Evolutionary conservation across 163 green algal species (phyloP).

Genomic region (Chlamydomonas reinhardtii): DNA sequence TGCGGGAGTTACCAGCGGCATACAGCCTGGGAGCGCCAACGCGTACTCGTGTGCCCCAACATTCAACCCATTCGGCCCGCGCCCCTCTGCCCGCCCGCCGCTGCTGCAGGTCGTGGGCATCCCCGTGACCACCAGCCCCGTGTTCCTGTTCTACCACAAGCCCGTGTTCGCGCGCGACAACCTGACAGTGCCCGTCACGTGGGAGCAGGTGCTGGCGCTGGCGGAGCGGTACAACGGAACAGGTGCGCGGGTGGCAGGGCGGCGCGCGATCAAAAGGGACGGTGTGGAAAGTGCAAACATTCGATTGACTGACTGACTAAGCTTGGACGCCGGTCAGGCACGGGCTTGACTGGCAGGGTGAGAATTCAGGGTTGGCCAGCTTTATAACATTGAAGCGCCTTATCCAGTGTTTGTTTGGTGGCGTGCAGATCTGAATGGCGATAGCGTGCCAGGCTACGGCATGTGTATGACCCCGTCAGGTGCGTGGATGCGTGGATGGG

Average conservation of each 20-base stretch:
- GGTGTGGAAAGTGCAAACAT: too few species aligned
- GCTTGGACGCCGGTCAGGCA: too few species aligned
- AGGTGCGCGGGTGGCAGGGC: not conserved
- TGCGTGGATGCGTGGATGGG: not conserved
- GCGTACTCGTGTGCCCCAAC: too few species aligned
- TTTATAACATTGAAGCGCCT: too few species aligned
- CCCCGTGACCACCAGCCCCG: slow-evolving; percentile 8
- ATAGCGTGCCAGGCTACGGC: slow-evolving; percentile 7
- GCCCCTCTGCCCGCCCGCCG: not conserved
- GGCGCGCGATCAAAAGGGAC: too few species aligned
- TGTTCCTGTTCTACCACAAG: slow-evolving; percentile 30
- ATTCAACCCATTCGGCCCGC: too few species aligned
- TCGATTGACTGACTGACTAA: too few species aligned
- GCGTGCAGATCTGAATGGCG: slow-evolving; percentile 22
- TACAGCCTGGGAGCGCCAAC: too few species aligned
- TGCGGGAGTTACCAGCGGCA: too few species aligned
- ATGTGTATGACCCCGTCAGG: slow-evolving; percentile 26
- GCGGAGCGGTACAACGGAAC: slow-evolving; percentile 34
- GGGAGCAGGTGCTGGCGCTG: slow-evolving; percentile 20
- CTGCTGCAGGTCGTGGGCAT: slow-evolving; percentile 9
- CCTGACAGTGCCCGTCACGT: slow-evolving; percentile 7
- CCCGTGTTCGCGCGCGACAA: slow-evolving; percentile 10
- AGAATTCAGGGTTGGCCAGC: too few species aligned
- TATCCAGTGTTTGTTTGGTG: too few species aligned
- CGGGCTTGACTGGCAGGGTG: too few species aligned